Evolutionary conservation across 2,329 filamentous ascomycete genomes (phyloP).

Genomic region (Aspergillus sp.): DNA sequence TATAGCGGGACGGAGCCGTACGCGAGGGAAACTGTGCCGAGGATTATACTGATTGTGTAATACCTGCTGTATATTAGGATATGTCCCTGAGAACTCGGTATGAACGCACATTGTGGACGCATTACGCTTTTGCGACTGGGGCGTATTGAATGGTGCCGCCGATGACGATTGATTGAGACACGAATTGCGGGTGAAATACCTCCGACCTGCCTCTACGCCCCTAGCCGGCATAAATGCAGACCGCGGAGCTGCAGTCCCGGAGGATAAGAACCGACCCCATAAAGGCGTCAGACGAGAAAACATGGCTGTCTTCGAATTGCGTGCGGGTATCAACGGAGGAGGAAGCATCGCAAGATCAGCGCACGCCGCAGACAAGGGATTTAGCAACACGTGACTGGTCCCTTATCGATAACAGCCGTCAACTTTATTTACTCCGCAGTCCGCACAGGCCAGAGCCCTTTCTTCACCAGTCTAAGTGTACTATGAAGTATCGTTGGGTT

Average conservation of each 20-base stretch:
- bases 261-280: conserved; percentile 23
- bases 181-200: conserved; percentile 36
- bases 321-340: conserved; percentile 16
- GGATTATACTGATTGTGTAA: conserved; percentile 62
- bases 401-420: conserved; percentile 17
- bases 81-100: conserved; percentile 4
- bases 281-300: conserved; percentile 27
- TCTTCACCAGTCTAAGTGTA: not conserved
- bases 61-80: conserved; percentile 48
- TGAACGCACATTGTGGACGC: conserved; percentile 49
- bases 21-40: conserved; percentile 62
- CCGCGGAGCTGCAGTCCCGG: conserved; percentile 12
- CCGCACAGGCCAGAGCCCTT: not conserved
- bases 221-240: conserved; percentile 16
- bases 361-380: conserved; percentile 4
- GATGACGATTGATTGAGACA: conserved; percentile 24
- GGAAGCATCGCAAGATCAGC: conserved; percentile 3
- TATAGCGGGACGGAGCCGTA: conserved; percentile 68
- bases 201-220: conserved; percentile 24
- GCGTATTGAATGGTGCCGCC: conserved; percentile 34
- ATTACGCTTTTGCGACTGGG: conserved; percentile 49
- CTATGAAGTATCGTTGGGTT: too few relatives aligned
- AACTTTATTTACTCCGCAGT: not conserved
- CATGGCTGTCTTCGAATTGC: conserved; percentile 23
- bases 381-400: conserved; percentile 20